Percentiles rank a stretch among this genome's conserved stretches.
Evolutionary conservation across 306 rosid genomes (phyloP).

Genomic region (Luffa acutangula): DNA sequence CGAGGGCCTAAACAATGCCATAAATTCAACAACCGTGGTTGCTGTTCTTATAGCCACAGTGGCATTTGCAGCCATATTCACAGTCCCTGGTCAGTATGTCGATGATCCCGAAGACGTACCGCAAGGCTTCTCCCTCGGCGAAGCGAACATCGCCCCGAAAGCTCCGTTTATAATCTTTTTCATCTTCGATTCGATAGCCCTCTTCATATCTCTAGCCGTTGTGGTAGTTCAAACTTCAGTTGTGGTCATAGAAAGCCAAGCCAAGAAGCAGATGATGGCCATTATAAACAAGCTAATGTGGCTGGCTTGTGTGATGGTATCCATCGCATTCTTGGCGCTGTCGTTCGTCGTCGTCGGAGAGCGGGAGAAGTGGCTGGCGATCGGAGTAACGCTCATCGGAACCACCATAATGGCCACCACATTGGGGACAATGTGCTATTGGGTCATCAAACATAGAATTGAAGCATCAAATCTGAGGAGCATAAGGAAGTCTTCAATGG

Average conservation of each 20-base stretch:
- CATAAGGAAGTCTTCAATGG: slow-evolving; percentile 56
- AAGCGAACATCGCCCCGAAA: slow-evolving; percentile 71
- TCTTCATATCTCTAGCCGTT: slow-evolving; percentile 86
- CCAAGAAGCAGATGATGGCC: slow-evolving; percentile 99
- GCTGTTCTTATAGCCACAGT: slow-evolving; percentile 97
- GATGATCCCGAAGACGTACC: slow-evolving; percentile 46
- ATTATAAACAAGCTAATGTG: slow-evolving; percentile 96
- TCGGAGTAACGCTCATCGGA: slow-evolving; percentile 75
- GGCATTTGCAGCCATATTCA: slow-evolving; percentile 89
- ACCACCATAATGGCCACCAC: slow-evolving; percentile 85
- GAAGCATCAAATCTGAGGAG: slow-evolving; percentile 62
- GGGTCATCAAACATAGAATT: slow-evolving; percentile 82
- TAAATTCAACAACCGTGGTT: slow-evolving; percentile 87
- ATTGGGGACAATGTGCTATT: slow-evolving; percentile 78
- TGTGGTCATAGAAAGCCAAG: slow-evolving; percentile 89
- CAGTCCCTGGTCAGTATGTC: slow-evolving; percentile 83
- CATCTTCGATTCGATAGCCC: slow-evolving; percentile 74
- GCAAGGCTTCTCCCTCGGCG: slow-evolving; percentile 55
- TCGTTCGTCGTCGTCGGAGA: slow-evolving; percentile 84
- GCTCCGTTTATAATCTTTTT: slow-evolving; percentile 61
- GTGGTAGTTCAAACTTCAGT: slow-evolving; percentile 96
- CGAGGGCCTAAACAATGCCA: slow-evolving; percentile 93
- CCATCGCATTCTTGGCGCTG: slow-evolving; percentile 81
- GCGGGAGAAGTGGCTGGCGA: slow-evolving; percentile 63
- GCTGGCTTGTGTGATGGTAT: slow-evolving; percentile 78